Conservation (phyloP, 2,329 filamentous ascomycete species). For the Colletotrichum siamense region DNA sequence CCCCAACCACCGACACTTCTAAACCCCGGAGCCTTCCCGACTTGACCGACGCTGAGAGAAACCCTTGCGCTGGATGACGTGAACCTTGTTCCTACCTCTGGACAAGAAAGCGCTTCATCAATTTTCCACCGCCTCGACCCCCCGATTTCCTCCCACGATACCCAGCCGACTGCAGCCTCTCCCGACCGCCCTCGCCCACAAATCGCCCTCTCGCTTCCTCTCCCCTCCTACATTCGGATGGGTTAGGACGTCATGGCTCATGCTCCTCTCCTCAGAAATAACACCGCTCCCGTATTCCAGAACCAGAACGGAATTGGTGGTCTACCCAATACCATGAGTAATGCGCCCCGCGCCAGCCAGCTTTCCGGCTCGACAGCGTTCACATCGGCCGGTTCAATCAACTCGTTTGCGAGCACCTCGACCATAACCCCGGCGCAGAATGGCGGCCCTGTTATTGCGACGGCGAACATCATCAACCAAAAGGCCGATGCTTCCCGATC, state of each 20-base stretch:
- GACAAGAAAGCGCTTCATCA: conserved; percentile 10
- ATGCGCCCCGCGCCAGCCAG: conserved; percentile 63
- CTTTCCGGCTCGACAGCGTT: conserved; percentile 66
- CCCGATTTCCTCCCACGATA: background rate
- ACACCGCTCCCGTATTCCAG: conserved; percentile 61
- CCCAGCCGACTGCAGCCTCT: background rate
- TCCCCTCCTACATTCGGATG: conserved; percentile 38
- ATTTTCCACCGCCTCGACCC: background rate
- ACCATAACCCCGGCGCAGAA: conserved; percentile 49
- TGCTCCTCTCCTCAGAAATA: conserved; percentile 64
- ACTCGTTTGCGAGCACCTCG: conserved; percentile 50
- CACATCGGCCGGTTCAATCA: conserved; percentile 58
- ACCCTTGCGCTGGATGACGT: conserved; percentile 15
- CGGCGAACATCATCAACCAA: conserved; percentile 96
- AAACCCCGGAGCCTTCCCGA: background rate
- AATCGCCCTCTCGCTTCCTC: background rate
- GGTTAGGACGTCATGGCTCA: conserved; percentile 60
- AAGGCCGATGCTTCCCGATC: conserved; percentile 90
- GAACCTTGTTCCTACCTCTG: background rate
- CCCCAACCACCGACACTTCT: background rate
- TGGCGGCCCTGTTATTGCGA: conserved; percentile 72
- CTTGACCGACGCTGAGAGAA: conserved; percentile 6
- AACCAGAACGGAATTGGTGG: conserved; percentile 52
- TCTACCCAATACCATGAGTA: conserved; percentile 55
- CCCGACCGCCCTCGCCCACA: background rate